phyloP scores from a whole-genome alignment of 139 green algal genomes.

The Closterium sp. region DNA sequence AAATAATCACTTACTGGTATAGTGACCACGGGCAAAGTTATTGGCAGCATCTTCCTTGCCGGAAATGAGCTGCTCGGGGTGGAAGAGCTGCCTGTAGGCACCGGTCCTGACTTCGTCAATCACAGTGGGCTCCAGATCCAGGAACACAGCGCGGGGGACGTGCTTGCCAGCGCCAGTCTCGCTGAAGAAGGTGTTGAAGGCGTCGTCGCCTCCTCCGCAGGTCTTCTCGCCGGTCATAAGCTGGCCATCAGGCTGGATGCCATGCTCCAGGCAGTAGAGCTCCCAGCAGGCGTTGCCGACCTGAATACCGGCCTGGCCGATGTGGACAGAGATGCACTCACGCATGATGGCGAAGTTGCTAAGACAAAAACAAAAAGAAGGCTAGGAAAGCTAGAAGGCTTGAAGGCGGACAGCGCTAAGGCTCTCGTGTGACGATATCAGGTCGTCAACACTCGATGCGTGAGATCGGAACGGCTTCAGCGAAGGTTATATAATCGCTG shows the following conservation, averaged over 20 bases:
- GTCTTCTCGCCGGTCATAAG: slow-evolving; percentile 64
- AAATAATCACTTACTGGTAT: slow-evolving; percentile 52
- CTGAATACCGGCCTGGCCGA: slow-evolving; percentile 88
- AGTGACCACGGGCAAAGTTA: slow-evolving; percentile 66
- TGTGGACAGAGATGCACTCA: slow-evolving; percentile 98
- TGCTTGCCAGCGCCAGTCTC: slow-evolving; percentile 68
- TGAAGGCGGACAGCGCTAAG: neutral
- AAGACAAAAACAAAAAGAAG: neutral
- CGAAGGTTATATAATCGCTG: neutral
- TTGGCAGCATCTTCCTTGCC: slow-evolving; percentile 66
- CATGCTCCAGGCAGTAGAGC: slow-evolving; percentile 97
- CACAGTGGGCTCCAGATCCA: slow-evolving; percentile 66
- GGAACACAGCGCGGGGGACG: slow-evolving; percentile 61
- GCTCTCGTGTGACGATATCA: neutral
- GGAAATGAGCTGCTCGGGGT: slow-evolving; percentile 67
- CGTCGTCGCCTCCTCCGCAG: slow-evolving; percentile 81
- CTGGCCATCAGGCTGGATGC: slow-evolving; percentile 88
- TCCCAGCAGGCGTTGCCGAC: slow-evolving; percentile 99
- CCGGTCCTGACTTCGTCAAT: slow-evolving; percentile 66
- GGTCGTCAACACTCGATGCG: neutral
- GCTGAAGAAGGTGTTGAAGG: slow-evolving; percentile 71
- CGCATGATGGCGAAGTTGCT: slow-evolving; percentile 66
- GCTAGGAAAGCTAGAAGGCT: slow-evolving; percentile 6
- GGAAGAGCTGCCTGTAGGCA: slow-evolving; percentile 66
- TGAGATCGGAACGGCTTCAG: neutral